These are phyloP conservation scores for Pichia sorboxylosa DNA, from an alignment of 1,139 yeast genomes.

Conservation along the genomic window DNA sequence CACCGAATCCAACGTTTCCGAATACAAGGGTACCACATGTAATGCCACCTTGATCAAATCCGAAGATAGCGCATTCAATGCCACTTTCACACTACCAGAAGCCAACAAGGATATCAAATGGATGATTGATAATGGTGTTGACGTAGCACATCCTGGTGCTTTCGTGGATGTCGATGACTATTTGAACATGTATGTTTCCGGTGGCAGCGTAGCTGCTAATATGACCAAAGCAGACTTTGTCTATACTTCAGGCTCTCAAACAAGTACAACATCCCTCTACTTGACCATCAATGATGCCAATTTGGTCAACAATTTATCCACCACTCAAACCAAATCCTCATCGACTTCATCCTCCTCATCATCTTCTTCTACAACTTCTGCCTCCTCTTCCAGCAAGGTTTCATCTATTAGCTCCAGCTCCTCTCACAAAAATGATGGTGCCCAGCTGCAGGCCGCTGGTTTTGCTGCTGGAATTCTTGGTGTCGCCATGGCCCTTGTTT, in stretches of 20 bases:
- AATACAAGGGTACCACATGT: conserved; percentile 35
- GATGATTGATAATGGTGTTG: conserved; percentile 41
- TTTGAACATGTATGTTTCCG: conserved; percentile 10
- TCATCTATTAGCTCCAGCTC: conserved; percentile 15
- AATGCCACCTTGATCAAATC: conserved; percentile 36
- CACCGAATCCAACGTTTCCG: conserved; percentile 29
- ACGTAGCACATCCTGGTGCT: conserved; percentile 37
- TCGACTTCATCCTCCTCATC: conserved; percentile 1
- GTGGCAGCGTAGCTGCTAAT: conserved; percentile 4
- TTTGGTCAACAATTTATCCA: conserved; percentile 28
- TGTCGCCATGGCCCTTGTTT: conserved; percentile 9
- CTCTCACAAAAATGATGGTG: conserved; percentile 13
- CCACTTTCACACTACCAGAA: conserved; percentile 32
- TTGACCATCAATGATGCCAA: conserved; percentile 20
- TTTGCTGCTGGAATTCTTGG: conserved; percentile 7
- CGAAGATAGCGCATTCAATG: conserved; percentile 28
- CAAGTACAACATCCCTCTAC: conserved; percentile 13
- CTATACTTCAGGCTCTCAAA: conserved; percentile 32
- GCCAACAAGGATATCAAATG: conserved; percentile 32
- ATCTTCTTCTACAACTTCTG: conserved; percentile 1
- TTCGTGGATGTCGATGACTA: conserved; percentile 27
- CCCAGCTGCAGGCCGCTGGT: conserved; percentile 2
- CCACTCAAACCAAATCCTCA: neutral
- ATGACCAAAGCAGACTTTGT: conserved; percentile 32
- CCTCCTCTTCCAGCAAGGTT: conserved; percentile 24